Percentiles rank a stretch among this genome's conserved stretches.
phyloP scores from a whole-genome alignment of 1,284 basidiomycete genomes.

The Boletus sp. region DNA sequence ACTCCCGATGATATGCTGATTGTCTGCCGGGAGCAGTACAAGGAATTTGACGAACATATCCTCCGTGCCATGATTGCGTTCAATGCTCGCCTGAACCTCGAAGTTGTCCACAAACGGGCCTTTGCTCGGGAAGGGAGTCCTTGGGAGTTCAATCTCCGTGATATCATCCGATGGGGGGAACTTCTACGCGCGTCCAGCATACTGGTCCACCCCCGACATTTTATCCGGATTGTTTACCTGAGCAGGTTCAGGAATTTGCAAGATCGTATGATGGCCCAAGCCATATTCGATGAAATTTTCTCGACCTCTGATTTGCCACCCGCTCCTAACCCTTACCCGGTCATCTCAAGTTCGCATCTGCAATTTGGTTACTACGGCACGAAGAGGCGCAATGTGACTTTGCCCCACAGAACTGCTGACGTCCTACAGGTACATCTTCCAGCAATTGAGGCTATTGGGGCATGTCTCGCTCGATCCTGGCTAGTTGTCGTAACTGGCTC shows the following conservation, averaged over 20 bases:
- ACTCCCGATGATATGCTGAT: constrained; percentile 74
- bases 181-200: constrained; percentile 44
- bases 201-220: constrained; percentile 43
- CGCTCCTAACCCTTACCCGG: constrained; percentile 23
- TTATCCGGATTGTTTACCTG: constrained; percentile 72
- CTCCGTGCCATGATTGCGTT: constrained; percentile 82
- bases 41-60: constrained; percentile 49
- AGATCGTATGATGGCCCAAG: constrained; percentile 62
- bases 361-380: constrained; percentile 71
- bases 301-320: constrained; percentile 26
- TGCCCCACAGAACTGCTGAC: constrained; percentile 40
- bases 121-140: constrained; percentile 87
- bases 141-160: constrained; percentile 99
- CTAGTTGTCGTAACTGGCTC: constrained; percentile 85
- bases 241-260: constrained; percentile 76
- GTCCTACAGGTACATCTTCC: constrained; percentile 65
- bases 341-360: constrained; percentile 54
- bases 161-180: constrained; percentile 88
- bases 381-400: constrained; percentile 43
- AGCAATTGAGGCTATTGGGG: constrained; percentile 72
- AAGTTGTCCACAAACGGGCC: constrained; percentile 60
- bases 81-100: constrained; percentile 72
- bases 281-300: constrained; percentile 66
- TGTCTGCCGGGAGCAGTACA: constrained; percentile 78
- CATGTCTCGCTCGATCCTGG: constrained; percentile 79